Conservation (phyloP, 2,329 filamentous ascomycete genomes). For the Aureobasidium sp. region DNA sequence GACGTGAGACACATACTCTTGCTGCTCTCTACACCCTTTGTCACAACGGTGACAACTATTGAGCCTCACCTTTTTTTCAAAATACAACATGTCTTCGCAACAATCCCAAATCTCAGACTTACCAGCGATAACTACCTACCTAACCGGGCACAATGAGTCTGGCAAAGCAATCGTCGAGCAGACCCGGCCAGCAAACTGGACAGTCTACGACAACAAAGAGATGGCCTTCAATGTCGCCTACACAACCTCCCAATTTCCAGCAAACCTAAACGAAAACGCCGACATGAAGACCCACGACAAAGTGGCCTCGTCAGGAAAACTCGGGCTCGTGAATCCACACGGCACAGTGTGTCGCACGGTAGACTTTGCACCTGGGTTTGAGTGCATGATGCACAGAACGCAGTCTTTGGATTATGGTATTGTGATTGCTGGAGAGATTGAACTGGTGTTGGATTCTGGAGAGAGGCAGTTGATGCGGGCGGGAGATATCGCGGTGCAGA, state of each 20-base stretch:
- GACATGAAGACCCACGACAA: conserved; percentile 43
- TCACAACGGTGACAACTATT: not conserved
- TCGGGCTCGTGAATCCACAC: conserved; percentile 45
- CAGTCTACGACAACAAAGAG: conserved; percentile 35
- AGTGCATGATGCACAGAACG: conserved; percentile 29
- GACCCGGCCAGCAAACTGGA: conserved; percentile 26
- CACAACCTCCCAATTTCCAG: conserved; percentile 44
- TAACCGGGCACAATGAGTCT: conserved; percentile 28
- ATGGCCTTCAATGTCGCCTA: conserved; percentile 46
- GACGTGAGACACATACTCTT: not conserved
- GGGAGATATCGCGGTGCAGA: conserved; percentile 33
- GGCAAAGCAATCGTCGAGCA: conserved; percentile 31
- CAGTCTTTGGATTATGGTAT: conserved; percentile 33
- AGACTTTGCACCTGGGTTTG: conserved; percentile 30
- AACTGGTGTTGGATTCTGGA: conserved; percentile 29
- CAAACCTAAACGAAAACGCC: conserved; percentile 39
- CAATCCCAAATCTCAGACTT: conserved; percentile 25
- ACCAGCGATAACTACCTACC: conserved; percentile 28
- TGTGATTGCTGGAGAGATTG: conserved; percentile 30
- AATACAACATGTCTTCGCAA: conserved; percentile 25
- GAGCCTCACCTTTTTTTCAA: not conserved
- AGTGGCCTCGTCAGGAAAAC: conserved; percentile 36
- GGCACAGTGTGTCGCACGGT: conserved; percentile 42
- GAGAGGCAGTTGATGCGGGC: conserved; percentile 28
- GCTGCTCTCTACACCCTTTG: not conserved